Evolutionary conservation across 108 stramenopile species (phyloP).

Genomic region (Discostella pseudostelligera): DNA sequence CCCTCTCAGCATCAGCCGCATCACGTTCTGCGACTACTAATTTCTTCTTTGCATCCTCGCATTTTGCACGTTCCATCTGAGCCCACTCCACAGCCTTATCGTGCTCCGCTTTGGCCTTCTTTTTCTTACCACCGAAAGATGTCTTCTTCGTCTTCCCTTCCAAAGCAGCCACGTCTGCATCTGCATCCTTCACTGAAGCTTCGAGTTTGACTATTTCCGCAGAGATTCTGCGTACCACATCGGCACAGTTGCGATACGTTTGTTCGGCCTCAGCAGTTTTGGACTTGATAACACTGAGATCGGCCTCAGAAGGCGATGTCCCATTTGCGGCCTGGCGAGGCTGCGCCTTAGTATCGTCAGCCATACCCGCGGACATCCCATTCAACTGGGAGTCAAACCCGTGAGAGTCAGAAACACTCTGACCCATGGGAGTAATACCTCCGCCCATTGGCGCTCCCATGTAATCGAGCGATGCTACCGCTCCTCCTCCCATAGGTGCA

Average conservation of each 20-base stretch:
- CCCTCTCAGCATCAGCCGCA: constrained; percentile 50
- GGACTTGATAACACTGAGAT: constrained; percentile 52
- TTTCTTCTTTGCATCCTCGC: constrained; percentile 55
- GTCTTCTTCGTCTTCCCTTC: constrained; percentile 59
- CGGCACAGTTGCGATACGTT: constrained; percentile 55
- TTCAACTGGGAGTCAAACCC: neutral
- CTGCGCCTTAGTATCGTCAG: neutral
- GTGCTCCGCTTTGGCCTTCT: constrained; percentile 67
- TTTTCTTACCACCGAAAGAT: constrained; percentile 64
- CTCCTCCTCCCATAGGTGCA: constrained; percentile 39
- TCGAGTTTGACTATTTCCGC: constrained; percentile 60
- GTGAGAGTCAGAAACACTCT: neutral
- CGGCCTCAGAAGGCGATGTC: constrained; percentile 31
- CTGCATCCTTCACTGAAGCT: constrained; percentile 61
- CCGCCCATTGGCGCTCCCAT: constrained; percentile 14
- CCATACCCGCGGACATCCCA: neutral
- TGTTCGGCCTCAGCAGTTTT: constrained; percentile 55
- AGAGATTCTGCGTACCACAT: constrained; percentile 43
- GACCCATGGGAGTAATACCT: constrained; percentile 11
- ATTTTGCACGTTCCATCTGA: constrained; percentile 52
- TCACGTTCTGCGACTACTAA: constrained; percentile 55
- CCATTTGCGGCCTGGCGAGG: constrained; percentile 8
- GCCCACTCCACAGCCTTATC: constrained; percentile 57
- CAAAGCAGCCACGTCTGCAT: constrained; percentile 40
- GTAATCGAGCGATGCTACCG: neutral